These are phyloP conservation scores for Chimonanthus salicifolius DNA, from an alignment of 164 flowering plant genomes.

Conservation along the genomic window DNA sequence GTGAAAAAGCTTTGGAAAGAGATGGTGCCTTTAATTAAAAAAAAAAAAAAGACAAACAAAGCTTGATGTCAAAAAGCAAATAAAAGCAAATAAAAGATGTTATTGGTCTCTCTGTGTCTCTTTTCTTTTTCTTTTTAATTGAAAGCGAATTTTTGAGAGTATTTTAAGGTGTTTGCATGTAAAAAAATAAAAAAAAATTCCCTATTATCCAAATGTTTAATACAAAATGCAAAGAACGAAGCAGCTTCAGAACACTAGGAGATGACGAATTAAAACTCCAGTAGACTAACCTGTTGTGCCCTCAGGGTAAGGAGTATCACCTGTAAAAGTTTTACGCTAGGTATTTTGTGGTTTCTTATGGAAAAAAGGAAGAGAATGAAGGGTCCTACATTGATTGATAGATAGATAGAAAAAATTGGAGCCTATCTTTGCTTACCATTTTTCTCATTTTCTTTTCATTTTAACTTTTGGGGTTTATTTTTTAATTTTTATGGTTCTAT, in stretches of 20 bases:
- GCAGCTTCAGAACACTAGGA: too few relatives aligned
- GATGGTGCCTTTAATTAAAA: not conserved
- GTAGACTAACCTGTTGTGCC: too few relatives aligned
- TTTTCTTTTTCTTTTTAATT: not conserved
- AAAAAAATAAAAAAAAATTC: not conserved
- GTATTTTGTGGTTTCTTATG: too few relatives aligned
- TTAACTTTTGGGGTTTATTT: not conserved
- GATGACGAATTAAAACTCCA: too few relatives aligned
- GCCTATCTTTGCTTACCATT: not conserved
- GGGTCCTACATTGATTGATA: not conserved
- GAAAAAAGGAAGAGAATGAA: not conserved
- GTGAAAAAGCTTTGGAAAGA: not conserved
- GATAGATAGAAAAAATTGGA: not conserved
- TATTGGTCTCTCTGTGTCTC: not conserved
- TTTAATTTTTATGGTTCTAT: not conserved
- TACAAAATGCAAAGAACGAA: not conserved
- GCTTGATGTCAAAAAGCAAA: not conserved
- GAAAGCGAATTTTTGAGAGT: not conserved
- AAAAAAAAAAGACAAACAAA: not conserved
- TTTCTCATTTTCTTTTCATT: not conserved
- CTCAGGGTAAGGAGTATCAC: too few relatives aligned
- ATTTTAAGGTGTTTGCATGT: not conserved
- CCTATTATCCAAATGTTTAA: conserved; percentile 2
- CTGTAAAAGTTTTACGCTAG: too few relatives aligned
- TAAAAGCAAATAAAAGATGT: not conserved